Conservation (phyloP, 768 basidiomycete species). For the Tylopilus intermedius region DNA sequence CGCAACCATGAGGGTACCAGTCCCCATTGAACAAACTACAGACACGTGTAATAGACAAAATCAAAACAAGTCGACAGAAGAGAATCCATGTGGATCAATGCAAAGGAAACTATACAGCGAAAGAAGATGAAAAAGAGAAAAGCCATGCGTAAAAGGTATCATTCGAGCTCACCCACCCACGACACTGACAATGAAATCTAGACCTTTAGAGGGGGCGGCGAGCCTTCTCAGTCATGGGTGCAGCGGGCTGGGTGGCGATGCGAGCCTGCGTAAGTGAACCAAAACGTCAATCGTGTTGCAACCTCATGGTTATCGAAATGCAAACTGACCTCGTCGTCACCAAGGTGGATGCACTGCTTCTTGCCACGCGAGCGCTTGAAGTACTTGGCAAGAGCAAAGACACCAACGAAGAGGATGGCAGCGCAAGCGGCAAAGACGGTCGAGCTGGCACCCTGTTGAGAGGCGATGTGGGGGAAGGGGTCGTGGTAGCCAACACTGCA, state of each 20-base stretch:
- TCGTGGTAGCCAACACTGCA: slow-evolving; percentile 34
- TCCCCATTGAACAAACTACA: slow-evolving; percentile 20
- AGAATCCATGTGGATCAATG: slow-evolving; percentile 21
- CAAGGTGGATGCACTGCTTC: slow-evolving; percentile 33
- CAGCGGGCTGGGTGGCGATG: slow-evolving; percentile 12
- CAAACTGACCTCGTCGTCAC: slow-evolving; percentile 34
- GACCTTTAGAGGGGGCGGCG: slow-evolving; percentile 21
- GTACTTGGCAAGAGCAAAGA: slow-evolving; percentile 32
- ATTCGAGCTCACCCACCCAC: neutral
- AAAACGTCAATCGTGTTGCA: slow-evolving; percentile 5
- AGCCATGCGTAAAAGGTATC: no score
- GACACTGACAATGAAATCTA: neutral
- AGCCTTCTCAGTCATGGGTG: slow-evolving; percentile 29
- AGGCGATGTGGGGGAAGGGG: slow-evolving; percentile 29
- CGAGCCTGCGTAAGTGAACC: slow-evolving; percentile 11
- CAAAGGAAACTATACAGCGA: slow-evolving; percentile 3
- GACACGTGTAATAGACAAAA: slow-evolving; percentile 11
- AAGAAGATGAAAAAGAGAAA: no score
- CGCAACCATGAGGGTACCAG: slow-evolving; percentile 18
- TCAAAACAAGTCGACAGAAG: slow-evolving; percentile 8
- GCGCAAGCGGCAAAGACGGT: slow-evolving; percentile 33
- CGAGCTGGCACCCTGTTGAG: slow-evolving; percentile 28
- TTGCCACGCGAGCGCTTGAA: slow-evolving; percentile 32
- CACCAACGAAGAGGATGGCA: slow-evolving; percentile 33
- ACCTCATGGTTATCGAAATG: neutral